Base-by-base conservation (phyloP, 2,329 filamentous ascomycete species). In the Cytospora chrysosperma region DNA sequence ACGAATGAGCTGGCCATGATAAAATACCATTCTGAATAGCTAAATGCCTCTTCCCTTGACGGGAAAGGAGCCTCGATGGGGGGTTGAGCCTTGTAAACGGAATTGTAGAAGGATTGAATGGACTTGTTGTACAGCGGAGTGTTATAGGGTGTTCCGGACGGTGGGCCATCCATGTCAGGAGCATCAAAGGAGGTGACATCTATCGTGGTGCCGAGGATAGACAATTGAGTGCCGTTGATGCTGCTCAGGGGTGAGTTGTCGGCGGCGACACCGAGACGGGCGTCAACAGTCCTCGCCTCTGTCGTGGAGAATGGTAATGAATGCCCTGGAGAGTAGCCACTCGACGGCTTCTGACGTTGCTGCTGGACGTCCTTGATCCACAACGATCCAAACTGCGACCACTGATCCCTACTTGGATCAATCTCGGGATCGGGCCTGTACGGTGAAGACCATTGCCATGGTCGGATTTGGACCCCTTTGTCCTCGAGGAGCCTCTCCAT, bases 201-300 rank as follows among this genome's bases (percentile, higher is more conserved):
- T 70, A 95, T 89, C 53, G 90, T 88, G 69, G 89, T 90, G 37
- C 91, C 92, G 50, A 95, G 85, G 59, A 96, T 85, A 1, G 90
- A 88, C n/a, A 95, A 78, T 10, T 85, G 86, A 0, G 89, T 93
- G 54, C 90, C 91, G 70, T 88, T 88, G 71, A 93, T 89, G 9
- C 89, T 88, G 74, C 87, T 91, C 43, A 93, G 76, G 57, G 86
- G 85, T 10, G 85, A 83, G 68, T 84, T 86, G 61, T 88, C 85
- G 8, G 83, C 81, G 3, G 83, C 83, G 21, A 86, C 86, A 43
- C 89, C 89, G 4, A 92, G 79, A 68, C 89, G 89, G 71, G 85
- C 87, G 71, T 90, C 86, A 49, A 83, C 81, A 6, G 79, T 77
- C 28, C 79, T 76, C 62, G 75, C 73, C 59, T 53, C 53, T 26